Evolutionary conservation across 177 flowering plant species (phyloP).

Genomic region (Telopea speciosissima): DNA sequence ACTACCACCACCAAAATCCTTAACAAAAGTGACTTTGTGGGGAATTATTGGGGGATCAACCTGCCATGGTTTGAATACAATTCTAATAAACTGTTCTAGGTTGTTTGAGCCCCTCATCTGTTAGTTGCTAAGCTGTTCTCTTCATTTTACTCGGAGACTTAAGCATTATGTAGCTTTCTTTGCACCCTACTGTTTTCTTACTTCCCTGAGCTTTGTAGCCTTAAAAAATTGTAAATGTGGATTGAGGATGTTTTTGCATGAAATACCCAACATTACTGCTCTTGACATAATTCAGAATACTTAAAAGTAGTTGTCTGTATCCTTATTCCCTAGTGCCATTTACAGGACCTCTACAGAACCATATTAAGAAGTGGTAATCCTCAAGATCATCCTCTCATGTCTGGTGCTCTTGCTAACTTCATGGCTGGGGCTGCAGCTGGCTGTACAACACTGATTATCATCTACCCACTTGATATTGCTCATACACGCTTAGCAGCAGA

Average conservation of each 20-base stretch:
- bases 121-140: not conserved
- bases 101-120: not conserved
- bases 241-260: not conserved
- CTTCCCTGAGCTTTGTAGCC: not conserved
- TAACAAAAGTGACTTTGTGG: too few relatives aligned
- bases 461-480: constrained; percentile 95
- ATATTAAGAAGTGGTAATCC: constrained; percentile 39
- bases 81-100: too few relatives aligned
- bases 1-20: too few relatives aligned
- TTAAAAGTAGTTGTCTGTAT: not conserved
- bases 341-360: constrained; percentile 79
- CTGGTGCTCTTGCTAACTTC: constrained; percentile 70
- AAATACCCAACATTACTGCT: not conserved
- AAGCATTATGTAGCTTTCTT: not conserved
- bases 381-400: constrained; percentile 27
- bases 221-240: not conserved
- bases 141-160: not conserved
- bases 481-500: constrained; percentile 98
- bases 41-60: too few relatives aligned
- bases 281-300: not conserved
- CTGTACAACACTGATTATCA: constrained; percentile 71
- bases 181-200: not conserved
- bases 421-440: constrained; percentile 93
- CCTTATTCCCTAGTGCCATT: constrained; percentile 1
- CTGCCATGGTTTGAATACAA: too few relatives aligned